Evolutionary conservation across 768 basidiomycete genomes (phyloP).

Genomic region (Suillus fuscotomentosus): DNA sequence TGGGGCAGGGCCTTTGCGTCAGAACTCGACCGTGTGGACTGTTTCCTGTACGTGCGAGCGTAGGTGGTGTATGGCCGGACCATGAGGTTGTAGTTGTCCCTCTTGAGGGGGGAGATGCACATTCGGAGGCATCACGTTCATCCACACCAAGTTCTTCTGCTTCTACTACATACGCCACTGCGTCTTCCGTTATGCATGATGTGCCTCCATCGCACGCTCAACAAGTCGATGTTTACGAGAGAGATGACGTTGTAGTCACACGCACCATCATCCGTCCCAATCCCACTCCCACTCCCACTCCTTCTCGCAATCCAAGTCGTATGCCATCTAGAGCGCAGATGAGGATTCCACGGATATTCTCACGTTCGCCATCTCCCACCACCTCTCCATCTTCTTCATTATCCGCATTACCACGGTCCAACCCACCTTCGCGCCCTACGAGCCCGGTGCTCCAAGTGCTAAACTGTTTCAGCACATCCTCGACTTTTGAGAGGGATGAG

Average conservation of each 20-base stretch:
- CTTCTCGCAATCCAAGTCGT: background rate
- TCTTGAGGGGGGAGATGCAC: constrained; percentile 7
- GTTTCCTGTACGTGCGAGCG: constrained; percentile 10
- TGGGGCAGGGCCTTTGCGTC: constrained; percentile 27
- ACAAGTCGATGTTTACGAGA: constrained; percentile 25
- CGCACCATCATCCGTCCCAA: constrained; percentile 39
- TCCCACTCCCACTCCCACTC: constrained; percentile 14
- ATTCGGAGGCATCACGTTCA: constrained; percentile 1
- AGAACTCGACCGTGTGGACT: background rate
- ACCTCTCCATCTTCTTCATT: constrained; percentile 22
- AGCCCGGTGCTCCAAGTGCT: constrained; percentile 27
- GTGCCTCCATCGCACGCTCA: constrained; percentile 10
- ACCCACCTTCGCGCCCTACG: constrained; percentile 20
- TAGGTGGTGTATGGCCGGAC: constrained; percentile 34
- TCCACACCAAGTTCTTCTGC: constrained; percentile 1
- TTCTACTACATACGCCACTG: constrained; percentile 6
- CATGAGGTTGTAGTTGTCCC: constrained; percentile 34
- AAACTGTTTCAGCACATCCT: constrained; percentile 33
- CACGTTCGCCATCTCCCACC: constrained; percentile 25
- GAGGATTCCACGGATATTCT: background rate
- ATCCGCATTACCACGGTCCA: constrained; percentile 23
- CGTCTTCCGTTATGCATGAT: constrained; percentile 8
- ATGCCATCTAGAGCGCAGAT: constrained; percentile 7
- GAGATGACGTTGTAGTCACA: constrained; percentile 32
- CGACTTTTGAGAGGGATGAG: constrained; percentile 33